These are phyloP conservation scores for Trematosphaeria pertusa DNA, from an alignment of 2,329 filamentous ascomycete genomes.

Conservation along the genomic window DNA sequence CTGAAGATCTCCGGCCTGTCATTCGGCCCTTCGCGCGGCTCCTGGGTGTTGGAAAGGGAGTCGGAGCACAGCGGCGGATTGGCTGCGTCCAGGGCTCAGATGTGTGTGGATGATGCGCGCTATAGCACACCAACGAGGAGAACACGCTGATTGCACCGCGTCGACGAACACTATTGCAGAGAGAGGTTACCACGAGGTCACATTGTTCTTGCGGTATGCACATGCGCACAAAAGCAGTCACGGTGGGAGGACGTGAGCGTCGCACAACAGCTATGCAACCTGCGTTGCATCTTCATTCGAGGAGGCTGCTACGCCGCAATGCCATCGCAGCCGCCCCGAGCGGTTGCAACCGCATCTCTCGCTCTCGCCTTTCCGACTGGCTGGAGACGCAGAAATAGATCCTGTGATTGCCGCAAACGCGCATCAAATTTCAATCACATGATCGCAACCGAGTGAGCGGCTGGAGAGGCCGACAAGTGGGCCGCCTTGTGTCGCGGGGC, in stretches of 20 bases:
- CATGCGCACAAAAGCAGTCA: constrained; percentile 28
- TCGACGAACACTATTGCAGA: not conserved
- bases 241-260: constrained; percentile 23
- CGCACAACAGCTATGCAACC: constrained; percentile 27
- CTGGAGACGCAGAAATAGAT: constrained; percentile 21
- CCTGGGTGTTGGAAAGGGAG: not conserved
- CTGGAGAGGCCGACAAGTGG: too few species aligned
- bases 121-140: too few species aligned
- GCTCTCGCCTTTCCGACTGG: constrained; percentile 39
- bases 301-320: constrained; percentile 15
- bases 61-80: constrained; percentile 1
- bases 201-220: constrained; percentile 22
- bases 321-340: constrained; percentile 22
- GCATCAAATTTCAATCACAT: constrained; percentile 42
- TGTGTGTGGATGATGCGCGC: too few species aligned
- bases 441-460: constrained; percentile 21
- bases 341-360: constrained; percentile 30
- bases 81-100: constrained; percentile 1
- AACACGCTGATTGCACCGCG: not conserved
- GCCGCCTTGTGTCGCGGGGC: too few species aligned
- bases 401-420: constrained; percentile 28
- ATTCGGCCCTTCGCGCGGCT: constrained; percentile 4
- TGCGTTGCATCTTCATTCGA: constrained; percentile 24
- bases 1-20: constrained; percentile 10
- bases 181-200: constrained; percentile 13